Evolutionary conservation across 2,329 filamentous ascomycete species (phyloP).

Genomic region (Aspergillus vadensis): DNA sequence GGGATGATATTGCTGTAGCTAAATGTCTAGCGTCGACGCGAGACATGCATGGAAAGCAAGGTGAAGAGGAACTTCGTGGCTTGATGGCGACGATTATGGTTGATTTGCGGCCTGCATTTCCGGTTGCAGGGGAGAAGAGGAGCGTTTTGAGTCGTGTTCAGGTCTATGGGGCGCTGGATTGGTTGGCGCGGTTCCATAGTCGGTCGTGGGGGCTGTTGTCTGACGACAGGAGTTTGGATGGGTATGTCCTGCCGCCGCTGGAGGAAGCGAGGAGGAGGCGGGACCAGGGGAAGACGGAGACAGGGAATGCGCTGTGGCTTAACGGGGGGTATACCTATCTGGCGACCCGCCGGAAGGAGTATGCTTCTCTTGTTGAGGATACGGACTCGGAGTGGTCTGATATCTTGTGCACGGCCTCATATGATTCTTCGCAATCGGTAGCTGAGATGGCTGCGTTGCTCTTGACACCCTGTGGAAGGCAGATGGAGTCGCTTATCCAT

Average conservation of each 20-base stretch:
- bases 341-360: constrained; percentile 62
- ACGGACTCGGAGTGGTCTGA: constrained; percentile 58
- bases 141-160: constrained; percentile 51
- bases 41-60: constrained; percentile 26
- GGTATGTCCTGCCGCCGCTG: constrained; percentile 53
- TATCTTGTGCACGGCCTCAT: constrained; percentile 47
- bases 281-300: constrained; percentile 16
- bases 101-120: constrained; percentile 57
- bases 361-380: constrained; percentile 50
- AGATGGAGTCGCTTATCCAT: constrained; percentile 62
- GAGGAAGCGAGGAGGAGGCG: constrained; percentile 50
- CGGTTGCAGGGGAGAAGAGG: constrained; percentile 50
- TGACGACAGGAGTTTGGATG: constrained; percentile 30
- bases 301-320: constrained; percentile 54
- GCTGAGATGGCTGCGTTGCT: constrained; percentile 58
- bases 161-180: constrained; percentile 58
- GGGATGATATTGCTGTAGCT: constrained; percentile 51
- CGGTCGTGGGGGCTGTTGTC: constrained; percentile 49
- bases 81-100: constrained; percentile 60
- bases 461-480: constrained; percentile 50
- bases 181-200: constrained; percentile 64
- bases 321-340: constrained; percentile 72
- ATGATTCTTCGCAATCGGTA: constrained; percentile 36
- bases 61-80: constrained; percentile 27
- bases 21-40: constrained; percentile 52